Evolutionary conservation across 345 rosid species (phyloP).

Genomic region (Draba incana): DNA sequence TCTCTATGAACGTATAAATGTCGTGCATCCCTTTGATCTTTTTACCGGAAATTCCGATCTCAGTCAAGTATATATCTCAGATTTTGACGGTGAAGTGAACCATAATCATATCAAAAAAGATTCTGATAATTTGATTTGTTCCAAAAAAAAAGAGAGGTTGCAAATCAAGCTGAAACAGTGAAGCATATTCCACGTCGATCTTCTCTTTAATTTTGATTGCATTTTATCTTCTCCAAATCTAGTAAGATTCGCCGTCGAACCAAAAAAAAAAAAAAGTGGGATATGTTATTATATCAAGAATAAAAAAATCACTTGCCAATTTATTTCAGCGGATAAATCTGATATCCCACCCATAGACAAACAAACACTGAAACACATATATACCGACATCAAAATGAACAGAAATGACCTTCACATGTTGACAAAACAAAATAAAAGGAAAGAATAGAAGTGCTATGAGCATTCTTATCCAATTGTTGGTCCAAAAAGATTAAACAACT

Average conservation of each 20-base stretch:
- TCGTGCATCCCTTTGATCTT: neutral
- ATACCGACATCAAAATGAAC: slow-evolving; percentile 37
- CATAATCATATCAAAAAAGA: slow-evolving; percentile 25
- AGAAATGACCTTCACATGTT: slow-evolving; percentile 23
- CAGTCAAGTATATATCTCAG: neutral
- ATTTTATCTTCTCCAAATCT: slow-evolving; percentile 41
- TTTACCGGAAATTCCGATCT: slow-evolving; percentile 25
- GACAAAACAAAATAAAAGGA: neutral
- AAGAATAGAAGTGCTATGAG: slow-evolving; percentile 1
- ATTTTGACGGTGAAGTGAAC: slow-evolving; percentile 34
- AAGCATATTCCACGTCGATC: slow-evolving; percentile 40
- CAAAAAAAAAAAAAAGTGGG: neutral
- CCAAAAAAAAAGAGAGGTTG: slow-evolving; percentile 23
- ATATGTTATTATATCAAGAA: slow-evolving; percentile 14
- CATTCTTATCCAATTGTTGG: slow-evolving; percentile 36
- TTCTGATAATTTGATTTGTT: slow-evolving; percentile 27
- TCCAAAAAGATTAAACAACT: slow-evolving; percentile 2
- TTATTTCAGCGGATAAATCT: slow-evolving; percentile 23
- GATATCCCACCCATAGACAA: slow-evolving; percentile 19
- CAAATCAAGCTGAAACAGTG: slow-evolving; percentile 24
- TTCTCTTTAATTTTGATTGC: slow-evolving; percentile 31
- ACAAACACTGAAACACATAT: slow-evolving; percentile 2
- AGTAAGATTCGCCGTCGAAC: slow-evolving; percentile 23
- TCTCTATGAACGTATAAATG: neutral
- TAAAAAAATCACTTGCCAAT: slow-evolving; percentile 7